A percentile compares a stretch with the other conserved stretches of the same genome.
phyloP scores from a whole-genome alignment of 345 rosid species.

The Barbarea vulgaris region DNA sequence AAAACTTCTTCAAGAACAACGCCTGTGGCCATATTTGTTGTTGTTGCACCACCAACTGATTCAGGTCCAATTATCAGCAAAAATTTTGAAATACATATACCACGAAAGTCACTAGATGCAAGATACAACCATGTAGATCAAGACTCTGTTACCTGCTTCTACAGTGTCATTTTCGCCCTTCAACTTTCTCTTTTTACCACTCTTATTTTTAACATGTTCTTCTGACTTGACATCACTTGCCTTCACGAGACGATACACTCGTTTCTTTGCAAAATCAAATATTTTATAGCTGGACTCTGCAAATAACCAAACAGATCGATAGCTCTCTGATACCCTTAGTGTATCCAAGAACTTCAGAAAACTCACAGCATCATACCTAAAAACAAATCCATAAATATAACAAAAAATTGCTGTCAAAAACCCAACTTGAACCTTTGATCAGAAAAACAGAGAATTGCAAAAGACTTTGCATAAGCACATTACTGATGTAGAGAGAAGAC shows the following conservation, averaged over 20 bases:
- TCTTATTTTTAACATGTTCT: constrained; percentile 44
- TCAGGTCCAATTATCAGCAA: constrained; percentile 22
- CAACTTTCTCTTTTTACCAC: constrained; percentile 66
- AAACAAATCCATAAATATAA: constrained; percentile 13
- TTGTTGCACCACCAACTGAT: constrained; percentile 51
- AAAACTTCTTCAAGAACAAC: constrained; percentile 69
- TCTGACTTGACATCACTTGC: constrained; percentile 54
- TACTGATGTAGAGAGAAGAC: not conserved
- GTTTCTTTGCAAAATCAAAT: constrained; percentile 95
- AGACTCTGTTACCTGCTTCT: constrained; percentile 36
- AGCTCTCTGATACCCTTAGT: constrained; percentile 90
- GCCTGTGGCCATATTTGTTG: constrained; percentile 37
- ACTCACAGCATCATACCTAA: constrained; percentile 98
- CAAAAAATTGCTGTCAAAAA: not conserved
- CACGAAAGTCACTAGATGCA: constrained; percentile 10
- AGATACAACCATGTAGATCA: not conserved
- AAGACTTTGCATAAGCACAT: not conserved
- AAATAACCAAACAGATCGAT: constrained; percentile 98
- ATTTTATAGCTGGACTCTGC: constrained; percentile 97
- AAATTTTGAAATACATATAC: not conserved
- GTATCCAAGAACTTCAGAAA: constrained; percentile 97
- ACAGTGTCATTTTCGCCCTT: constrained; percentile 40
- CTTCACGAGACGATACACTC: constrained; percentile 68
- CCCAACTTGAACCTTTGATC: not conserved
- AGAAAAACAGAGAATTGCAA: not conserved